Base-by-base conservation (phyloP, 257 asterid species). In the Catharanthus roseus region DNA sequence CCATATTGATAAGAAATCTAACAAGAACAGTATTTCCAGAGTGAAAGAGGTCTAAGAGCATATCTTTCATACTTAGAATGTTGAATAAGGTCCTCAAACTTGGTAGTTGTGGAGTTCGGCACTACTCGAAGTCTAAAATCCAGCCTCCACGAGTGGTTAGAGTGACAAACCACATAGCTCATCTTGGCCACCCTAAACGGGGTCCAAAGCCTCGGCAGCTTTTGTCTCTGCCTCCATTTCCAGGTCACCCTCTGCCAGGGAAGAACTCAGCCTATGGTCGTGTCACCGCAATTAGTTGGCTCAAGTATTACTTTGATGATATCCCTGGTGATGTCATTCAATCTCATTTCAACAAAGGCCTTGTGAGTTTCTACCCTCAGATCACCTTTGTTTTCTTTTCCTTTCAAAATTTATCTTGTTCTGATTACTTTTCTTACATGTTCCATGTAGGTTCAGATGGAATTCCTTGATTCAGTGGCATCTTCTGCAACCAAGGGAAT, bases 271-370 rank as follows among this genome's bases (percentile, higher is more conserved):
- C 75, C 36, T 74, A 75, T 31, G 65, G 58, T 31, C 87, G 77
- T 67, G 95, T 91, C 62, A 89, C 99, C 31, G 97, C 96, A 63
- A 82, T 93, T 76, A 91, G 90, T 82, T 93, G 99, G 99, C 91
- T 91, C 76, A 91, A 92, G 77, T 93, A 93, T 81, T 93, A 89
- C 87, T 89, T 93, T 38, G 84, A 84, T 24, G 99, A 88, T 50
- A 78, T 83, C 47, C 86, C 84, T 72, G 93, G 89, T 47, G 82
- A 84, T 23, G 77, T 74, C 72, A 85, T 88, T 74, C 96, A 87
- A 72, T 72, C 85, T 56, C 96, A 87, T 81, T 93, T 93, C 79
- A 86, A 83, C 71, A 85, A 89, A 78, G 90, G 95, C 84, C 93
- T 89, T 6, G 99, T 93, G 8, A 67, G 92, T 85, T 5, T 61